Percentiles rank a stretch among this genome's conserved stretches.
Evolutionary conservation across 805 yeast species (phyloP).

Genomic region (Candida pseudoglaebosa): DNA sequence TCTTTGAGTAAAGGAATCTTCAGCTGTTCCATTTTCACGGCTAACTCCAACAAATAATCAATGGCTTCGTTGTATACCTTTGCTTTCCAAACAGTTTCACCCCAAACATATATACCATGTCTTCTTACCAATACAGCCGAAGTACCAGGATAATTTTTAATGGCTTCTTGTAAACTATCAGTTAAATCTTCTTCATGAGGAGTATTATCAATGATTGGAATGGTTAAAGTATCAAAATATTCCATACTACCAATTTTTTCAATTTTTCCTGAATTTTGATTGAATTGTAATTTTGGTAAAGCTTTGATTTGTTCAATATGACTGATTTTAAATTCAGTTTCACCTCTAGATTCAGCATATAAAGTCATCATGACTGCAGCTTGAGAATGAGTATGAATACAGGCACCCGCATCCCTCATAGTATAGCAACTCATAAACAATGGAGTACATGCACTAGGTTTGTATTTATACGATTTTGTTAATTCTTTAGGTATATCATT

Average conservation of each 20-base stretch:
- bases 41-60: conserved; percentile 82
- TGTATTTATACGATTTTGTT: conserved; percentile 44
- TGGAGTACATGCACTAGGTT: conserved; percentile 95
- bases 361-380: conserved; percentile 79
- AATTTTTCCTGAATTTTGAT: conserved; percentile 32
- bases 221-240: conserved; percentile 68
- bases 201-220: conserved; percentile 89
- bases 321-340: conserved; percentile 68
- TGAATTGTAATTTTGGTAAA: conserved; percentile 51
- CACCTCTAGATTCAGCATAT: conserved; percentile 49
- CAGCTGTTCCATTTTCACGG: conserved; percentile 71
- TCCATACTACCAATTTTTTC: conserved; percentile 65
- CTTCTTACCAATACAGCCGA: conserved; percentile 87
- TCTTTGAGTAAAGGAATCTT: conserved; percentile 52
- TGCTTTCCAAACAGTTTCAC: conserved; percentile 87
- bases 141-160: conserved; percentile 67
- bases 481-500: conserved; percentile 34
- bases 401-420: conserved; percentile 76
- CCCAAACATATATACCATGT: conserved; percentile 98
- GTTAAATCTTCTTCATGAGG: conserved; percentile 84
- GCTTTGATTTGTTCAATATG: conserved; percentile 93
- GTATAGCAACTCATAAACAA: conserved; percentile 70
- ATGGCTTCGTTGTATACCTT: conserved; percentile 90
- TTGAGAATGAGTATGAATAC: conserved; percentile 92
- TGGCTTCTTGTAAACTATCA: conserved; percentile 58